Evolutionary conservation across 2,329 filamentous ascomycete genomes (phyloP), one percentile per base, ranked within the genome.

Genomic region (Paecilomyces variotii): DNA sequence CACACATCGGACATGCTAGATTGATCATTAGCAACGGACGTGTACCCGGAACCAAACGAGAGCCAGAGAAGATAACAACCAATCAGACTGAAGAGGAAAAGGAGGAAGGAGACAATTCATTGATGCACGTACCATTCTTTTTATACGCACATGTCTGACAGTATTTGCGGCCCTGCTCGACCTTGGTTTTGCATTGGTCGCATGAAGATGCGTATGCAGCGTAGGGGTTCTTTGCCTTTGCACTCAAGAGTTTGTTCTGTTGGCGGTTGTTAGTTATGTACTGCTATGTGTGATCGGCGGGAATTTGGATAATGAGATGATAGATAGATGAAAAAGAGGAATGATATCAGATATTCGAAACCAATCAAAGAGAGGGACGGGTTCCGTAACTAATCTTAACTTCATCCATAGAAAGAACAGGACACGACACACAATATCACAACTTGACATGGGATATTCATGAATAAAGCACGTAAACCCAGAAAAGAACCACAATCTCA

Each of bases 211-310:
- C 79, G 68, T 87, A 87, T 57, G 83, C 79, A 2, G 84, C 84
- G 64, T 86, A 87, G 0, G 85, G 85, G 62, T 87, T 87, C 72
- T 86, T 85, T 32, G 85, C 85, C 53, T 80, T 79, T 63, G 85
- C 83, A 59, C 84, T 87, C 32, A 87, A 74, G 3, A 87, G 77
- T 70, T 88, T 87, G 72, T 82, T 87, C 84, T 85, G 58, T 7
- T 56, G n/a, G 10, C 9, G 14, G 35, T 1, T 27, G 54, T 56
- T 56, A 32, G 49, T 52, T 24, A 58, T 39, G 25, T 28, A 25
- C 19, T 14, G 7, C n/a, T 5, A 4, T 39, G 34, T 7, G 4
- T n/a, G 14, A 6, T 45, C 6, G 35, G 3, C 7, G 35, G 35
- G n/a, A 32, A 10, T 10, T 45, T 19, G 4, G 14, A 0, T 14